phyloP scores from a whole-genome alignment of 2,329 filamentous ascomycete species.

The Aspergillus aculeatus region DNA sequence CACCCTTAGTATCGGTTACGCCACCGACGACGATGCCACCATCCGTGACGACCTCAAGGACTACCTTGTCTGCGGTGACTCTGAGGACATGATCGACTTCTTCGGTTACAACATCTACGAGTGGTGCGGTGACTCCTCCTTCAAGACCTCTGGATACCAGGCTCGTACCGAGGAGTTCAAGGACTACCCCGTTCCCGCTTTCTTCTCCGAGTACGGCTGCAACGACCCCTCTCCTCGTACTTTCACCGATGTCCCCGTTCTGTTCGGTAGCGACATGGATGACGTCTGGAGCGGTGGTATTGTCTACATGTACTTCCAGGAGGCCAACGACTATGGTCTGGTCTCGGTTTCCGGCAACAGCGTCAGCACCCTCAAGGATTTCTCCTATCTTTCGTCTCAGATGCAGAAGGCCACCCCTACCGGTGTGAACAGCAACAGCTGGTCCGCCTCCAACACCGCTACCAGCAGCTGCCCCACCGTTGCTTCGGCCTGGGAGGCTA shows the following conservation, averaged over 20 bases:
- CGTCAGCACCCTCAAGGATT: conserved; percentile 71
- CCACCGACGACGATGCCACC: conserved; percentile 84
- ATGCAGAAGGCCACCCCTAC: conserved; percentile 67
- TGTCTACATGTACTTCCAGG: conserved; percentile 98
- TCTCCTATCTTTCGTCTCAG: conserved; percentile 67
- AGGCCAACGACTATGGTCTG: conserved; percentile 75
- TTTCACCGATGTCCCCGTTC: conserved; percentile 80
- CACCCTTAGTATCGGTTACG: conserved; percentile 85
- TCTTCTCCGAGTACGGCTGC: conserved; percentile 99
- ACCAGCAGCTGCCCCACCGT: conserved; percentile 69
- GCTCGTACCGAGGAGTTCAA: conserved; percentile 81
- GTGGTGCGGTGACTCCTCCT: conserved; percentile 88
- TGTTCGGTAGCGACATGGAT: conserved; percentile 81
- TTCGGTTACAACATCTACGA: conserved; percentile 99
- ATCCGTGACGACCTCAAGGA: conserved; percentile 80
- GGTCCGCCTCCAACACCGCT: conserved; percentile 71
- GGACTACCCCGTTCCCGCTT: conserved; percentile 87
- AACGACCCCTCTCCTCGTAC: conserved; percentile 70
- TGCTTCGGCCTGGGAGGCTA: conserved; percentile 66
- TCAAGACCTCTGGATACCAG: conserved; percentile 73
- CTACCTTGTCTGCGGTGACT: conserved; percentile 87
- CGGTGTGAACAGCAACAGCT: conserved; percentile 63
- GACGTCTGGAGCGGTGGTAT: conserved; percentile 91
- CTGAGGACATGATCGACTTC: conserved; percentile 76
- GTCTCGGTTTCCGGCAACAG: conserved; percentile 63